Evolutionary conservation across 1,139 yeast genomes (phyloP).

Genomic region (Trichomonascaceae sp.): DNA sequence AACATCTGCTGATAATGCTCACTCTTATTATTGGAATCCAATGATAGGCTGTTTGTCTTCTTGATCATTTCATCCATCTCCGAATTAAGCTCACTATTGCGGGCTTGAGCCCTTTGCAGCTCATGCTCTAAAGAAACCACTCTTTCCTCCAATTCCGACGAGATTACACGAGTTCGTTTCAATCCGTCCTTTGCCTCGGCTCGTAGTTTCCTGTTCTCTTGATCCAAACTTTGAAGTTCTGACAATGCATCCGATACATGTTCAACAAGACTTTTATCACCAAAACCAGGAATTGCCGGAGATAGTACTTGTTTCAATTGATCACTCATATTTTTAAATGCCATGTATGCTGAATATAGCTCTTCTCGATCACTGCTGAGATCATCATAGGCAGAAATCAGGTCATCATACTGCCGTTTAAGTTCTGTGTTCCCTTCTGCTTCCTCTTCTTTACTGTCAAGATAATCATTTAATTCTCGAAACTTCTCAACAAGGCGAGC

Average conservation of each 20-base stretch:
- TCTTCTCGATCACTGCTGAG: background rate
- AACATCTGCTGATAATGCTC: conserved; percentile 7
- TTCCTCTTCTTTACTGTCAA: conserved; percentile 3
- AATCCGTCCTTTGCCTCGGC: background rate
- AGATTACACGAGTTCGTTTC: background rate
- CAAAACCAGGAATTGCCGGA: background rate
- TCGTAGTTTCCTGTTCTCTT: background rate
- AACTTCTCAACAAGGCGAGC: conserved; percentile 1
- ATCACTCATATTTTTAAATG: background rate
- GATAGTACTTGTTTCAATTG: conserved; percentile 1
- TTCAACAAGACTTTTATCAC: background rate
- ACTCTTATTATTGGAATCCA: conserved; percentile 4
- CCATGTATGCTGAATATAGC: background rate
- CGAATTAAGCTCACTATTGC: conserved; percentile 1
- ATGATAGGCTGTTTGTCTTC: background rate
- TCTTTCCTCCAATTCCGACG: background rate
- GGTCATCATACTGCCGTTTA: background rate
- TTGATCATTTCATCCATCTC: conserved; percentile 6
- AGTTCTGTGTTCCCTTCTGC: background rate
- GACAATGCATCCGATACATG: conserved; percentile 4
- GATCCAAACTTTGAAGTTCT: background rate
- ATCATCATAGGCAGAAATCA: background rate
- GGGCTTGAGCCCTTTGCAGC: background rate
- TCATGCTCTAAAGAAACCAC: conserved; percentile 1
- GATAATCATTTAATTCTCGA: background rate